Percentiles rank a stretch among this genome's conserved stretches.
Evolutionary conservation across 2,329 filamentous ascomycete genomes (phyloP).

Genomic region (Sclerotinia spermophila): DNA sequence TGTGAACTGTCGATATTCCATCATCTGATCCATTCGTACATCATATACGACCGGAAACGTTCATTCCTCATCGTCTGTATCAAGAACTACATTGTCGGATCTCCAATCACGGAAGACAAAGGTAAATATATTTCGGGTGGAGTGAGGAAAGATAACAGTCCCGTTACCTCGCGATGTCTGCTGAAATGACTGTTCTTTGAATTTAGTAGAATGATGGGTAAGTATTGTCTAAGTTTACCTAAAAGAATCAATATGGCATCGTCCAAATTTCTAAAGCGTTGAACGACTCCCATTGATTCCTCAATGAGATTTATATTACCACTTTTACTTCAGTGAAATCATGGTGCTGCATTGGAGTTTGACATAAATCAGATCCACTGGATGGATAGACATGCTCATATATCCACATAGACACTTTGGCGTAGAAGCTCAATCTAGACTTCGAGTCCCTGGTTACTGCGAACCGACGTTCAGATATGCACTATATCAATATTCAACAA

Average conservation of each 20-base stretch:
- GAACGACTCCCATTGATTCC: fast-evolving
- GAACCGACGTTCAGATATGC: fast-evolving
- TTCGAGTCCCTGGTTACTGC: background rate
- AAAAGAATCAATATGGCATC: too few relatives aligned
- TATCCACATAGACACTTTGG: background rate
- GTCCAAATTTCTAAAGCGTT: background rate
- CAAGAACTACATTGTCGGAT: background rate
- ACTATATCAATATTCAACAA: background rate
- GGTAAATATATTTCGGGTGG: background rate
- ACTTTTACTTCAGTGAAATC: fast-evolving
- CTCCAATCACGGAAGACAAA: background rate
- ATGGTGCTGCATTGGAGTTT: background rate
- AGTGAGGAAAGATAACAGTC: too few relatives aligned
- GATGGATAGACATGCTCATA: too few relatives aligned
- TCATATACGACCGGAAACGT: background rate
- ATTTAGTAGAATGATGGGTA: too few relatives aligned
- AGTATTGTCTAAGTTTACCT: too few relatives aligned
- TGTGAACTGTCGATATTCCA: background rate
- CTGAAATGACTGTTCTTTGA: too few relatives aligned
- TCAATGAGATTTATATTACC: background rate
- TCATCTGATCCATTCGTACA: too few relatives aligned
- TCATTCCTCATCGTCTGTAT: background rate
- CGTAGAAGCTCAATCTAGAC: background rate
- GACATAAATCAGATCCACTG: too few relatives aligned
- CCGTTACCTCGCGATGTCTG: background rate